Base-by-base conservation (phyloP, 2,329 filamentous ascomycete species). In the Sporothrix phasma region DNA sequence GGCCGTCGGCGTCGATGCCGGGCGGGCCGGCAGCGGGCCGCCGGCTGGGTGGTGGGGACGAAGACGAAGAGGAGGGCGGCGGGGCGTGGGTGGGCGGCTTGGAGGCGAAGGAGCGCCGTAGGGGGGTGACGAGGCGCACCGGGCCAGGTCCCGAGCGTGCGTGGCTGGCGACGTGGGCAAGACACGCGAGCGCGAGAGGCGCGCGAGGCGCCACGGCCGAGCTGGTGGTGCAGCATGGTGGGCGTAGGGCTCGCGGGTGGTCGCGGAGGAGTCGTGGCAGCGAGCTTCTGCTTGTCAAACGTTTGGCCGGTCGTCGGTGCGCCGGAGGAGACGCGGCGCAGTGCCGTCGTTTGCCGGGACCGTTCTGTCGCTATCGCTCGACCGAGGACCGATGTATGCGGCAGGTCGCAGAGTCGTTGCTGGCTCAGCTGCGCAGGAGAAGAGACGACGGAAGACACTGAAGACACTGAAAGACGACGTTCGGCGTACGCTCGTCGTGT, bases 1-100 rank as follows among this genome's bases (percentile, higher is more conserved):
- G 65, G 39, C 68, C 71, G 29, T 68, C 66, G 43, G 65, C 56
- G 4, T 61, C 54, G 19, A 66, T 63, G 11, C 41, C 26, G 15
- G 49, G 3, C 13, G 26, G 15, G n/a, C 45, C 46, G 4, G 45
- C 46, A 2, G 56, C 62, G 4, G 43, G 22, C 19, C 56, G 17
- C 17, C 34, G 34, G 56, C 4, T 41, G 7, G 17, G 26, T 45
- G 37, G 24, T 34, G 39, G 5, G 37, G 37, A 29, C 2, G 54
- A 58, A 7, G 54, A 43, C 6, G 51, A 41, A 15, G 51, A 31
- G 15, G 39, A 19, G 5, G 61, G 19, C 11, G 60, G n/a, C 8
- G 64, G 31, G 22, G 15, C 22, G 54, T 43, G 41, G 54, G 13
- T 11, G 17, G 66, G 65, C 47, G 66, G 66, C 56, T 66, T 68